phyloP scores from a whole-genome alignment of 495 filamentous ascomycete species.

The Aspergillus olivimuriae region DNA sequence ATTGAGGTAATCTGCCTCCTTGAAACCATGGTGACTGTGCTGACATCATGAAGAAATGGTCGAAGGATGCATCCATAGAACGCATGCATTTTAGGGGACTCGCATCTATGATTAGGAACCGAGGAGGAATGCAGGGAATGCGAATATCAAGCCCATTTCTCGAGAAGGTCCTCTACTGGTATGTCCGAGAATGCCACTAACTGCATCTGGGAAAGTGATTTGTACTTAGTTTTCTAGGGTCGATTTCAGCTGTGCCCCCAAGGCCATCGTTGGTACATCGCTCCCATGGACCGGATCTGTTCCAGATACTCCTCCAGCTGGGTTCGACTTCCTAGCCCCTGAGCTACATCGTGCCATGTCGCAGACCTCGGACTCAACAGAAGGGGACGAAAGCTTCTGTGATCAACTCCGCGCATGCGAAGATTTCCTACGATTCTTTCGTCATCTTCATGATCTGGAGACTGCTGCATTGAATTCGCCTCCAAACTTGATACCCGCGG shows the following conservation, averaged over 20 bases:
- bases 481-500: constrained; percentile 4
- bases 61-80: constrained; percentile 23
- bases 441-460: constrained; percentile 16
- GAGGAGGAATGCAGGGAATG: constrained; percentile 23
- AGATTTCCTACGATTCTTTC: constrained; percentile 23
- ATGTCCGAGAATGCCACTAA: neutral
- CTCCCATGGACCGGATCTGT: constrained; percentile 20
- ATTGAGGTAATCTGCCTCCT: constrained; percentile 17
- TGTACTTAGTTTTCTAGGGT: no score
- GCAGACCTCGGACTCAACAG: constrained; percentile 5
- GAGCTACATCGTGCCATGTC: constrained; percentile 15
- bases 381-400: constrained; percentile 14
- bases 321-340: constrained; percentile 15
- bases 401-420: constrained; percentile 20
- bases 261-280: constrained; percentile 19
- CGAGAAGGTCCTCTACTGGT: constrained; percentile 25
- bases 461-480: constrained; percentile 11
- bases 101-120: constrained; percentile 20
- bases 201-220: no score
- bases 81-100: constrained; percentile 24
- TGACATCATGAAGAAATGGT: constrained; percentile 23
- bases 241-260: constrained; percentile 23
- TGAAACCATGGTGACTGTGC: neutral
- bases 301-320: constrained; percentile 12
- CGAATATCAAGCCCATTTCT: constrained; percentile 16